Evolutionary conservation across 129 eudicot genomes (phyloP).

Genomic region (Flaveria bidentis): DNA sequence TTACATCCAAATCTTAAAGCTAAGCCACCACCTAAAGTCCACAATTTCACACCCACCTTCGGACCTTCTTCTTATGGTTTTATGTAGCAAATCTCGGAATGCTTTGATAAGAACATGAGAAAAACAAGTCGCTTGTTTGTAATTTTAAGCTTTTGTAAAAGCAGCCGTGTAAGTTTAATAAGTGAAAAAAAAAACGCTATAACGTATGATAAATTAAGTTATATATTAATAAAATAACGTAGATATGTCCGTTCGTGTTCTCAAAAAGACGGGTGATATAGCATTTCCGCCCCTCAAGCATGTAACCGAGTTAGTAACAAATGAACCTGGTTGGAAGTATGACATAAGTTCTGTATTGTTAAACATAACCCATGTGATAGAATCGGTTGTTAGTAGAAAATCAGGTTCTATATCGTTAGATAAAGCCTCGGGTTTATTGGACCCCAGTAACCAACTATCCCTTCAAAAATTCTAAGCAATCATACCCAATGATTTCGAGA

Average conservation of each 20-base stretch:
- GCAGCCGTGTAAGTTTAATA: neutral
- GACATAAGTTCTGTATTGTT: too few species aligned
- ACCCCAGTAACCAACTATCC: too few species aligned
- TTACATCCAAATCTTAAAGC: conserved; percentile 35
- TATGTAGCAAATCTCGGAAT: neutral
- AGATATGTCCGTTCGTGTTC: too few species aligned
- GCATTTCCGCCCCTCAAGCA: neutral
- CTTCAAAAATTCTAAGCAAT: too few species aligned
- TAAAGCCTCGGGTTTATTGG: too few species aligned
- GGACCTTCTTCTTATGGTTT: neutral
- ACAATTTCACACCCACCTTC: conserved; percentile 32
- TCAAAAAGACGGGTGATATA: neutral
- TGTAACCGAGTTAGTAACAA: neutral
- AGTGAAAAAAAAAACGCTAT: neutral
- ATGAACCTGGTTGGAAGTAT: too few species aligned
- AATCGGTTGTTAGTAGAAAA: too few species aligned
- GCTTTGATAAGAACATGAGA: conserved; percentile 10
- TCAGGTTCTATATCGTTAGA: too few species aligned
- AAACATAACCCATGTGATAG: too few species aligned
- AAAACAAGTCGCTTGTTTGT: neutral
- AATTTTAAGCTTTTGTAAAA: neutral
- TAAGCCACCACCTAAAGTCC: conserved; percentile 38
- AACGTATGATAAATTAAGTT: neutral
- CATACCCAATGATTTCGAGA: too few species aligned
- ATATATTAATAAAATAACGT: neutral